phyloP scores from a whole-genome alignment of 2,329 filamentous ascomycete genomes.

The Chalaropsis thielavioides region DNA sequence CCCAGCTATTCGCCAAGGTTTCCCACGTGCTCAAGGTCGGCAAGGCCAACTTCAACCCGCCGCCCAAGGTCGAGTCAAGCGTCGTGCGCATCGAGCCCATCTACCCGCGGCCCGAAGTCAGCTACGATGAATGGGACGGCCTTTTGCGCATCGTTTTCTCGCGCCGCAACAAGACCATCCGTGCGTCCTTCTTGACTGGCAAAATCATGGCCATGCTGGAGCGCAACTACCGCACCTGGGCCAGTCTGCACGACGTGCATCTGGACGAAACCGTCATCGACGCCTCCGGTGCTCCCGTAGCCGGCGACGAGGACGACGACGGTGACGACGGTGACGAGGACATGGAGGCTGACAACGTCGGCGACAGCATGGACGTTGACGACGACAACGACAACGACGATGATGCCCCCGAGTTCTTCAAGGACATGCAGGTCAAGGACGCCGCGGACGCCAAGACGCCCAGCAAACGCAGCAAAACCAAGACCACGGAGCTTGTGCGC shows the following conservation, averaged over 20 bases:
- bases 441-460: slow-evolving; percentile 40
- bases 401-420: slow-evolving; percentile 73
- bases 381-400: slow-evolving; percentile 42
- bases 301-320: slow-evolving; percentile 30
- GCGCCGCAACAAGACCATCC: slow-evolving; percentile 79
- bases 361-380: slow-evolving; percentile 31
- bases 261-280: slow-evolving; percentile 45
- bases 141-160: slow-evolving; percentile 57
- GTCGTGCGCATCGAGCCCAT: slow-evolving; percentile 86
- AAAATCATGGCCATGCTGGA: slow-evolving; percentile 73
- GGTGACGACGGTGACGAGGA: slow-evolving; percentile 31
- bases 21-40: slow-evolving; percentile 82
- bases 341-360: slow-evolving; percentile 20
- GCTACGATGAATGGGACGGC: slow-evolving; percentile 91
- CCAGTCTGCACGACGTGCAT: slow-evolving; percentile 67
- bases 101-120: slow-evolving; percentile 63
- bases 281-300: slow-evolving; percentile 32
- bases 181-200: slow-evolving; percentile 65
- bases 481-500: slow-evolving; percentile 65
- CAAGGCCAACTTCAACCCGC: slow-evolving; percentile 91
- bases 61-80: slow-evolving; percentile 80
- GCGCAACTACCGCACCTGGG: slow-evolving; percentile 78
- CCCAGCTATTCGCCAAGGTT: slow-evolving; percentile 65
- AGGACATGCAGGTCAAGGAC: slow-evolving; percentile 37
- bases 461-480: slow-evolving; percentile 61